phyloP scores from a whole-genome alignment of 805 yeast species.

The Metschnikowia santaceciliae region DNA sequence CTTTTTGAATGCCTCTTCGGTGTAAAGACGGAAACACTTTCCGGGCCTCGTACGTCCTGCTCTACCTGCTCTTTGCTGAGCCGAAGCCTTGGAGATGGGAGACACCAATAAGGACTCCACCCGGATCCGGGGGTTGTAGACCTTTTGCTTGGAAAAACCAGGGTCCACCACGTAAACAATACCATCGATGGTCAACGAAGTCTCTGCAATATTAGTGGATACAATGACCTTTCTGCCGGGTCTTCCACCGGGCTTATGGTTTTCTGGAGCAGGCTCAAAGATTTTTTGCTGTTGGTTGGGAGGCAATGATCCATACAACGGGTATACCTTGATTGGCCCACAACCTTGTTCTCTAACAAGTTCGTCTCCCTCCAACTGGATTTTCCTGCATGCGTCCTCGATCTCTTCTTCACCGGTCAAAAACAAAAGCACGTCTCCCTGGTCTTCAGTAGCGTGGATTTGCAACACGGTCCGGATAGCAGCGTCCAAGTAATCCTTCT shows the following conservation, averaged over 20 bases:
- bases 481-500: constrained; percentile 90
- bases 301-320: constrained; percentile 93
- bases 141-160: constrained; percentile 94
- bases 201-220: constrained; percentile 95
- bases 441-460: constrained; percentile 94
- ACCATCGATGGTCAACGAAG: constrained; percentile 96
- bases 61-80: constrained; percentile 99
- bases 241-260: constrained; percentile 67
- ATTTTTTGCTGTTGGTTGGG: constrained; percentile 93
- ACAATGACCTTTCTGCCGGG: constrained; percentile 95
- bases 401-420: constrained; percentile 97
- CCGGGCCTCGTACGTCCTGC: constrained; percentile 99
- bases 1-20: constrained; percentile 93
- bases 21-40: constrained; percentile 91
- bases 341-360: constrained; percentile 82
- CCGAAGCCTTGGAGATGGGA: constrained; percentile 95
- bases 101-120: constrained; percentile 92
- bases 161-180: constrained; percentile 97
- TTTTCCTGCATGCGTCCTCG: constrained; percentile 92
- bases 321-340: constrained; percentile 88
- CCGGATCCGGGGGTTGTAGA: constrained; percentile 92
- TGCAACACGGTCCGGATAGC: constrained; percentile 94
- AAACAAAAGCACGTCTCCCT: constrained; percentile 83
- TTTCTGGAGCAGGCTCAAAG: constrained; percentile 83
- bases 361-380: constrained; percentile 84